Evolutionary conservation across 352 stramenopile species (phyloP).

Genomic region (Elongisporangium anandrum): DNA sequence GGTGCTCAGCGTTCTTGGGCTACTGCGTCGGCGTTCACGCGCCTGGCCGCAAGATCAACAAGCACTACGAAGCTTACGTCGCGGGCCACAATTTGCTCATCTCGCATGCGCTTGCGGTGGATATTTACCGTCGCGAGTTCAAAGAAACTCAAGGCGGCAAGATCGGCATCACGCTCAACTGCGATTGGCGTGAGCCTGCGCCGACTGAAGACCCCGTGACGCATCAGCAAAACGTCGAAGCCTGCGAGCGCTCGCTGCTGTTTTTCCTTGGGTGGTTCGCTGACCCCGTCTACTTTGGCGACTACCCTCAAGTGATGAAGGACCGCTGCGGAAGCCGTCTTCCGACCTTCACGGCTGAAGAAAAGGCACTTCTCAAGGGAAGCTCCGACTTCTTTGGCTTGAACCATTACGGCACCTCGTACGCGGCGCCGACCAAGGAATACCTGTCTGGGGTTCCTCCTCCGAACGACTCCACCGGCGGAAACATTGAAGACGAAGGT

Average conservation of each 20-base stretch:
- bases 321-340: conserved; percentile 76
- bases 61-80: conserved; percentile 72
- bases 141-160: conserved; percentile 47
- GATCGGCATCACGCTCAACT: conserved; percentile 92
- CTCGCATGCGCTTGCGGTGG: conserved; percentile 78
- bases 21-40: conserved; percentile 86
- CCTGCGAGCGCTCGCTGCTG: conserved; percentile 75
- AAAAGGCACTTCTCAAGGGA: conserved; percentile 73
- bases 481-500: conserved; percentile 33
- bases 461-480: conserved; percentile 23
- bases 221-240: conserved; percentile 54
- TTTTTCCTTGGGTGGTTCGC: conserved; percentile 91
- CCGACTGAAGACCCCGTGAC: conserved; percentile 36
- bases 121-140: conserved; percentile 84
- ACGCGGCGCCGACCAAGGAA: conserved; percentile 32
- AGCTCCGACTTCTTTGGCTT: conserved; percentile 93
- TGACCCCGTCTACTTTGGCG: conserved; percentile 89
- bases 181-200: conserved; percentile 85
- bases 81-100: conserved; percentile 86
- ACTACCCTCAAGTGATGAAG: conserved; percentile 93
- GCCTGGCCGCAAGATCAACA: conserved; percentile 45
- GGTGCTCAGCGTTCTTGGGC: conserved; percentile 79
- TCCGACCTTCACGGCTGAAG: conserved; percentile 84
- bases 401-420: conserved; percentile 91
- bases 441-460: conserved; percentile 33